Evolutionary conservation across 2,329 filamentous ascomycete species (phyloP), one percentile per base, ranked within the genome.

Genomic region (Trichothecium roseum): DNA sequence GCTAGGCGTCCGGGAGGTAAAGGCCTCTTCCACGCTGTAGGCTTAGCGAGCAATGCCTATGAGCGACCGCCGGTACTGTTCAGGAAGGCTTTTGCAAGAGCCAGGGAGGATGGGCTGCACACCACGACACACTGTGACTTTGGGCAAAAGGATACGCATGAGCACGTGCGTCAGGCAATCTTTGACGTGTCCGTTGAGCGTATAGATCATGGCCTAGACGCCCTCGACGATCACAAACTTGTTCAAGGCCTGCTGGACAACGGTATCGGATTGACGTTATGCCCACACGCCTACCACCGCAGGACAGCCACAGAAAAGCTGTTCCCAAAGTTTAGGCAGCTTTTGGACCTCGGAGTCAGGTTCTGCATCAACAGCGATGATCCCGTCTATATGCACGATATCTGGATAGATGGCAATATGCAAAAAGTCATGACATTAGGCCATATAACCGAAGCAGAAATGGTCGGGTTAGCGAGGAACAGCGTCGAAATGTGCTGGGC

Each of bases 281-380:
- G 81, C 49, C 82, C 82, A 2, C 47, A 29, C 35, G 42, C 24
- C 16, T 44, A 37, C 22, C 26, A 38, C 14, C 38, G 32, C 18
- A 33, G 27, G 8, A 16, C 28, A 24, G 28, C 31, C 8, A 44
- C 17, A 12, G 41, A 45, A 4, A 62, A 63, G 8, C 78, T 80
- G 0, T 66, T 83, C 43, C 61, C 52, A 10, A 30, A 31, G 18
- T 30, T 41, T 5, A 12, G 73, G 14, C 60, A 56, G 36, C 75
- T 82, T 44, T 52, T 84, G 20, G 68, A 79, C 28, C 59, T 59
- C 7, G 74, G 75, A 0, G 71, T 84, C 32, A 66, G 58, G 40
- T 82, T 83, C 52, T 77, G 70, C 35, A 73, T 84, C 52, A 83
- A 83, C 52, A 78, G 73, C 44, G 78, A 83, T 49, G 77, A 82